Conservation (phyloP, 169 alveolate species). For the Neospora caninum region DNA sequence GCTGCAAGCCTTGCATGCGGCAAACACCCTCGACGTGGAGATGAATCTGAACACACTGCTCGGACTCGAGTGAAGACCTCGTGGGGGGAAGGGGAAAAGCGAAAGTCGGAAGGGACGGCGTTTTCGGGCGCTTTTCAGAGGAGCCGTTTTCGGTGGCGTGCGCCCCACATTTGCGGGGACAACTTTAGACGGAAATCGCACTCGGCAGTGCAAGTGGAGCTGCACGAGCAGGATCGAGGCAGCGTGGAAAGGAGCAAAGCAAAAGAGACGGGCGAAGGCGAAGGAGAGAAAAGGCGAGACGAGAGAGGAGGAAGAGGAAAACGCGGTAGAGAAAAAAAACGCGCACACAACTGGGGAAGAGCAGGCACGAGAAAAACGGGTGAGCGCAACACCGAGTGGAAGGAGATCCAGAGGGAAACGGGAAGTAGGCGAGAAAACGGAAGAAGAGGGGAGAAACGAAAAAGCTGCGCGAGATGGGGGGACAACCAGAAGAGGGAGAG, state of each 20-base stretch:
- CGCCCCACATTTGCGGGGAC: background rate
- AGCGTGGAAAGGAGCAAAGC: background rate
- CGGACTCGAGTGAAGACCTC: slow-evolving; percentile 27
- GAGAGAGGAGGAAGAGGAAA: background rate
- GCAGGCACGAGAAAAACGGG: background rate
- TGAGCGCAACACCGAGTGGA: background rate
- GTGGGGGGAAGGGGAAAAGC: background rate
- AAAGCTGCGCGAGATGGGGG: background rate
- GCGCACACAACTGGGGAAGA: background rate
- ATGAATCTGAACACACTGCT: slow-evolving; percentile 54
- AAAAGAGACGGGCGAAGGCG: background rate
- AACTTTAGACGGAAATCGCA: background rate
- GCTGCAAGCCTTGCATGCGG: slow-evolving; percentile 57
- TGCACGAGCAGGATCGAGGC: background rate
- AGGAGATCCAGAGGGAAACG: background rate
- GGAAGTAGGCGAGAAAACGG: background rate
- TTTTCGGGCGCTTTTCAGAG: too few relatives aligned
- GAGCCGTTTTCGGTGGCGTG: background rate
- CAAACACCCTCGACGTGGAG: slow-evolving; percentile 62
- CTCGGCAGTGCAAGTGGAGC: background rate
- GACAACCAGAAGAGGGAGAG: background rate
- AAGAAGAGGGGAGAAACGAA: background rate
- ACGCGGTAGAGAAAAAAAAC: background rate
- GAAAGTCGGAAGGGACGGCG: background rate
- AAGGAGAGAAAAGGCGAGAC: background rate